phyloP scores from a whole-genome alignment of 2,329 filamentous ascomycete species.

The Colletotrichum zoysiae region DNA sequence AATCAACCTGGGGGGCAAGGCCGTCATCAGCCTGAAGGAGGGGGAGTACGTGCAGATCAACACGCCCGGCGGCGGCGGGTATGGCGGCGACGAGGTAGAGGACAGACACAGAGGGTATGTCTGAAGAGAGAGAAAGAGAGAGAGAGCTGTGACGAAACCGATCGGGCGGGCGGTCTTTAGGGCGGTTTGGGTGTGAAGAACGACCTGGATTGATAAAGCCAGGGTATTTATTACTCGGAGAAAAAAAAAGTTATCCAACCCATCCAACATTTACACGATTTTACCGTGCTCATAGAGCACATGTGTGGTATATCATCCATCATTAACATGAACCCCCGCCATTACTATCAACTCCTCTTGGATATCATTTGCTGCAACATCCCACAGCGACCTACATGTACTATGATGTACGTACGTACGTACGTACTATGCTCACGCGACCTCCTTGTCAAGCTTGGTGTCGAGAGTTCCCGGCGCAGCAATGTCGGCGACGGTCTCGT shows the following conservation, averaged over 20 bases:
- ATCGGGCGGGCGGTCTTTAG: too few species aligned
- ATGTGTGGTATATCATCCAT: conserved; percentile 19
- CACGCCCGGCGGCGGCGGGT: conserved; percentile 52
- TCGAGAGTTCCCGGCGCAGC: conserved; percentile 46
- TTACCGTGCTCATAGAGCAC: background rate
- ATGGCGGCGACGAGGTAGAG: conserved; percentile 34
- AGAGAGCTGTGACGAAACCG: background rate
- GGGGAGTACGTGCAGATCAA: conserved; percentile 54
- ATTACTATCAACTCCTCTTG: background rate
- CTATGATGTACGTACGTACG: background rate
- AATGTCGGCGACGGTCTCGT: conserved; percentile 84
- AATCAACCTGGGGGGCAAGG: conserved; percentile 51
- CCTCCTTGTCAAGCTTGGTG: conserved; percentile 23
- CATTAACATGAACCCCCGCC: background rate
- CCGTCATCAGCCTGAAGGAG: conserved; percentile 47
- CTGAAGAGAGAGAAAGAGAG: background rate
- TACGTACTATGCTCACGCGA: conserved; percentile 10
- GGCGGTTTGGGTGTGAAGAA: background rate
- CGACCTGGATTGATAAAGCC: background rate
- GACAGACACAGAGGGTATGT: conserved; percentile 37
- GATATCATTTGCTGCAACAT: conserved; percentile 15
- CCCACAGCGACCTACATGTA: too few species aligned
- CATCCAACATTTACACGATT: background rate
- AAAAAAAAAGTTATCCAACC: background rate
- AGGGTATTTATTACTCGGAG: background rate